Percentiles rank a stretch among this genome's conserved stretches.
Evolutionary conservation across 2,329 filamentous ascomycete genomes (phyloP).

Genomic region (Fusarium dlaminii): DNA sequence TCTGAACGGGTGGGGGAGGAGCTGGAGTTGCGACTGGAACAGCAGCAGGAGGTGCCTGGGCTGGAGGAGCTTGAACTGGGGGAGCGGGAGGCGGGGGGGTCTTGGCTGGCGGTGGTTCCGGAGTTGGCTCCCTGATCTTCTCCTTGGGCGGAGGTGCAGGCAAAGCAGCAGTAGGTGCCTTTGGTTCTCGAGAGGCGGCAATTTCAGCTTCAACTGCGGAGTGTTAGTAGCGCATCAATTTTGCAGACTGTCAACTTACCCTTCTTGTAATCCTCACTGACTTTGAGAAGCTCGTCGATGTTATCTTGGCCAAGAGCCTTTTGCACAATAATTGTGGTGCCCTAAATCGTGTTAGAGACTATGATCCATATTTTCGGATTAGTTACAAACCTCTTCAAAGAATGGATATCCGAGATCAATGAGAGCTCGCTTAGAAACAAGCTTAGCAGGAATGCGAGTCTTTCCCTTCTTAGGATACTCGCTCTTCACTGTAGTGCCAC

Average conservation of each 20-base stretch:
- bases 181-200: slow-evolving; percentile 17
- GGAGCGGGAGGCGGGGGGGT: slow-evolving; percentile 37
- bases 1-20: slow-evolving; percentile 28
- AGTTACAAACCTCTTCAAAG: slow-evolving; percentile 76
- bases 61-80: slow-evolving; percentile 27
- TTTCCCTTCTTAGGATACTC: slow-evolving; percentile 86
- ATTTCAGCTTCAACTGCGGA: slow-evolving; percentile 27
- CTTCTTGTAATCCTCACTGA: slow-evolving; percentile 80
- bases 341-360: slow-evolving; percentile 58
- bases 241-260: slow-evolving; percentile 49
- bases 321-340: slow-evolving; percentile 81
- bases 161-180: slow-evolving; percentile 42
- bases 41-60: slow-evolving; percentile 38
- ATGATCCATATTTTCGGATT: neutral
- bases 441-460: slow-evolving; percentile 83
- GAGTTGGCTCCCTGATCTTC: slow-evolving; percentile 45
- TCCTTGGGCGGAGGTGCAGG: slow-evolving; percentile 42
- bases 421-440: slow-evolving; percentile 83
- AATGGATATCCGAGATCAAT: slow-evolving; percentile 88
- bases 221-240: neutral
- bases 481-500: slow-evolving; percentile 62
- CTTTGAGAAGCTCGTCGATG: slow-evolving; percentile 87
- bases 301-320: slow-evolving; percentile 89
- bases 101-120: slow-evolving; percentile 46
- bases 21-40: slow-evolving; percentile 45